Conservation (phyloP, 2,329 filamentous ascomycete species). For the Xylaria sp. region DNA sequence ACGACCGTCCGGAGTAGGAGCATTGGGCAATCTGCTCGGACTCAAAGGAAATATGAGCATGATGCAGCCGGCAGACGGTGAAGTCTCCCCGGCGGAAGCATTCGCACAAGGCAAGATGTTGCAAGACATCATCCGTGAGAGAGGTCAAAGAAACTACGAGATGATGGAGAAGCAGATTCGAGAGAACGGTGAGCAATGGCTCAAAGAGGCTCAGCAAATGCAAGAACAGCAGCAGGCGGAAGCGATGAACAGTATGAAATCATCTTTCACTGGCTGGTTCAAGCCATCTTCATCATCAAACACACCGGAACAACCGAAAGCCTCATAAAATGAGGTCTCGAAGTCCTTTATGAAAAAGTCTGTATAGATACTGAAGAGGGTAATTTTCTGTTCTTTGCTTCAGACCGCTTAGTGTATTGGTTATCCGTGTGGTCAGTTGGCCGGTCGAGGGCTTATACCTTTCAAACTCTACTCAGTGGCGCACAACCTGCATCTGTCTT, state of each 20-base stretch:
- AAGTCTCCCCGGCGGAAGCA: constrained; percentile 77
- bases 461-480: constrained; percentile 37
- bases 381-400: constrained; percentile 31
- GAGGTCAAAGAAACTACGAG: constrained; percentile 91
- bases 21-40: constrained; percentile 78
- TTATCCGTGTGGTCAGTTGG: constrained; percentile 3
- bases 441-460: constrained; percentile 8
- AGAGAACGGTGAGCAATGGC: constrained; percentile 93
- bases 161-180: constrained; percentile 89
- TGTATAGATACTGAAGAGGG: constrained; percentile 27
- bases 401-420: constrained; percentile 25
- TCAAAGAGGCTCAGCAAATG: constrained; percentile 90
- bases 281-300: constrained; percentile 38
- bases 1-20: constrained; percentile 70
- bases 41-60: constrained; percentile 76
- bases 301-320: constrained; percentile 34
- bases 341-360: background rate
- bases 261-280: constrained; percentile 73
- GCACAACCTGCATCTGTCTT: constrained; percentile 23
- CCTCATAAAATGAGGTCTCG: constrained; percentile 37
- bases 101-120: constrained; percentile 96
- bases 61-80: constrained; percentile 71
- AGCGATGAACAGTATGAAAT: constrained; percentile 92
- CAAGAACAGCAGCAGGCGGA: constrained; percentile 92
- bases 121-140: constrained; percentile 91